Evolutionary conservation across 2,329 filamentous ascomycete species (phyloP).

Genomic region (Paracoccidioides brasiliensis): DNA sequence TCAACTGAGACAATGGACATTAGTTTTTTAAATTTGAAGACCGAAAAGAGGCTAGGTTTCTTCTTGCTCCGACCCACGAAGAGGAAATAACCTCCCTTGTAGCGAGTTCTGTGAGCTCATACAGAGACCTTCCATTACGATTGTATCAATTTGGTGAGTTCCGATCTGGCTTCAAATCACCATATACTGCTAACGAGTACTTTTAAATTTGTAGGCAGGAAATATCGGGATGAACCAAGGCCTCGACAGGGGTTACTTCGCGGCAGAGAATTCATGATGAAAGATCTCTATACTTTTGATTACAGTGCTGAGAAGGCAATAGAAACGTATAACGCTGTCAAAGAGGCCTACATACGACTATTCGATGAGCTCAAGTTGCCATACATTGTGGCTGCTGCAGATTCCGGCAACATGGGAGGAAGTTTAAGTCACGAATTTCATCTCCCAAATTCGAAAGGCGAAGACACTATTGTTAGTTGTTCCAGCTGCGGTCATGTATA

Average conservation of each 20-base stretch:
- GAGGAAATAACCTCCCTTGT: constrained; percentile 88
- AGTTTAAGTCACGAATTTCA: constrained; percentile 92
- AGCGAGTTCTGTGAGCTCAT: constrained; percentile 58
- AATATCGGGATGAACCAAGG: constrained; percentile 85
- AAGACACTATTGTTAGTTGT: constrained; percentile 75
- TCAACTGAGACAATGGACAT: not conserved
- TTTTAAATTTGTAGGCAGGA: constrained; percentile 47
- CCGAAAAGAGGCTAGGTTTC: constrained; percentile 57
- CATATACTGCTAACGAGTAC: not conserved
- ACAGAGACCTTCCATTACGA: constrained; percentile 72
- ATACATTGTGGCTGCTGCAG: constrained; percentile 73
- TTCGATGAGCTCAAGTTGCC: constrained; percentile 75
- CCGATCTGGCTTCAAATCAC: constrained; percentile 1
- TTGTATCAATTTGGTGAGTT: constrained; percentile 75
- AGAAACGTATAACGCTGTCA: constrained; percentile 65
- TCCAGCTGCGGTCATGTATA: constrained; percentile 58
- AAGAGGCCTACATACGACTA: constrained; percentile 58
- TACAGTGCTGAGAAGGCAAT: constrained; percentile 52
- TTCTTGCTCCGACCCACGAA: constrained; percentile 88
- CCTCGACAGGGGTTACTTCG: constrained; percentile 80
- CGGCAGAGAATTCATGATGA: constrained; percentile 90
- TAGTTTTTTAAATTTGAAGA: constrained; percentile 72
- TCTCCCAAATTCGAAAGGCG: constrained; percentile 63
- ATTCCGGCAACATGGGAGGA: constrained; percentile 93
- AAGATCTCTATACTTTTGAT: constrained; percentile 96